Evolutionary conservation across 2,329 filamentous ascomycete genomes (phyloP).

Genomic region (Cladosporium sp.): DNA sequence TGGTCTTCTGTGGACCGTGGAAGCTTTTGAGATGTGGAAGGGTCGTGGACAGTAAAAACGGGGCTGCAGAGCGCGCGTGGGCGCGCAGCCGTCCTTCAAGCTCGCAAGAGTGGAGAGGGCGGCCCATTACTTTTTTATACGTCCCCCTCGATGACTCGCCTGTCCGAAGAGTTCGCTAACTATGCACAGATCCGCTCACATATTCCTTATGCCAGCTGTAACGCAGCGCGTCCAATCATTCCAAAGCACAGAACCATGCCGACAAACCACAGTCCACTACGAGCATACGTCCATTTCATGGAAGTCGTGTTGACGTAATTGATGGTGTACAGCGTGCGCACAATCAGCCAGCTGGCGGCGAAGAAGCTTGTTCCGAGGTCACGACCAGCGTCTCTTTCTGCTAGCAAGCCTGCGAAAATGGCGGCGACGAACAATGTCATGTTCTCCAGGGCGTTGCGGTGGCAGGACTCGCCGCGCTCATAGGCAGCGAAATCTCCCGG

Average conservation of each 20-base stretch:
- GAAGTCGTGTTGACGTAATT: slow-evolving; percentile 39
- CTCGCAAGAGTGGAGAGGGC: slow-evolving; percentile 29
- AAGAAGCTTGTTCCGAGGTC: slow-evolving; percentile 37
- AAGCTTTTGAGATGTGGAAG: not conserved
- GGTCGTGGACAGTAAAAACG: slow-evolving; percentile 2
- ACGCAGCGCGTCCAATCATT: slow-evolving; percentile 35
- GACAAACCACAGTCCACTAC: slow-evolving; percentile 34
- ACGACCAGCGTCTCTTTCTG: slow-evolving; percentile 32
- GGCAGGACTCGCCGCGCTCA: slow-evolving; percentile 48
- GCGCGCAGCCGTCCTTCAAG: slow-evolving; percentile 25
- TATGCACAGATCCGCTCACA: slow-evolving; percentile 18
- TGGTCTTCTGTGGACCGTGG: not conserved
- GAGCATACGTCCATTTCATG: slow-evolving; percentile 27
- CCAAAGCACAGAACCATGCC: slow-evolving; percentile 34
- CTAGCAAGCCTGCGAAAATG: slow-evolving; percentile 46
- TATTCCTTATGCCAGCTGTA: slow-evolving; percentile 26
- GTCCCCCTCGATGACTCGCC: slow-evolving; percentile 28
- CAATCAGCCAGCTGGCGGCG: slow-evolving; percentile 38
- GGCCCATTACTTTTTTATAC: slow-evolving; percentile 42
- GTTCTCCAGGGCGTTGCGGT: slow-evolving; percentile 50
- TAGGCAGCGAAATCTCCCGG: slow-evolving; percentile 42
- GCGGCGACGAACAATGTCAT: slow-evolving; percentile 48
- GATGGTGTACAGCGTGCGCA: slow-evolving; percentile 40
- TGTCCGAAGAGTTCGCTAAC: slow-evolving; percentile 25
- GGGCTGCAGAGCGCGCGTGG: slow-evolving; percentile 19